These are phyloP conservation scores for Eucalyptus cloeziana DNA, from an alignment of 345 rosid genomes.

Conservation along the genomic window DNA sequence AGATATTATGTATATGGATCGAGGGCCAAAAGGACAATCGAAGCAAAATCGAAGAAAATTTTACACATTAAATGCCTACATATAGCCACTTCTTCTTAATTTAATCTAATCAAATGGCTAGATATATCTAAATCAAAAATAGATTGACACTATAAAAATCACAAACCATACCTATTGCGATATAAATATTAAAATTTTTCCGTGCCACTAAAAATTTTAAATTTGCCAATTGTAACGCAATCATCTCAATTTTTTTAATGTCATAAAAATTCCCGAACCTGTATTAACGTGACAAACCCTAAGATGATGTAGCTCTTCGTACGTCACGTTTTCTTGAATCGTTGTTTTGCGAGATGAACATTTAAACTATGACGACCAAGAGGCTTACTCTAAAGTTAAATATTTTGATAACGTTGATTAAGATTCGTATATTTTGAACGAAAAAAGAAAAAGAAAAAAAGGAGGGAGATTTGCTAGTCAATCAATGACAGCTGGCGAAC, in stretches of 20 bases:
- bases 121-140: not conserved
- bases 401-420: not conserved
- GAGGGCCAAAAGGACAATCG: not conserved
- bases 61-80: not conserved
- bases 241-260: no score
- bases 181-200: no score
- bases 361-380: not conserved
- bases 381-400: not conserved
- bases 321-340: not conserved
- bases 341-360: not conserved
- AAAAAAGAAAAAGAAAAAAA: not conserved
- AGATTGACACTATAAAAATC: no score
- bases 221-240: rapidly evolving
- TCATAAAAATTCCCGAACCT: no score
- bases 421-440: not conserved
- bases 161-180: no score
- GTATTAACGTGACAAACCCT: not conserved
- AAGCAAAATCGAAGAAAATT: not conserved
- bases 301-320: not conserved
- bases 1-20: not conserved
- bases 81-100: not conserved
- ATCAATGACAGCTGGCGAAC: not conserved
- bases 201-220: rapidly evolving
- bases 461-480: not conserved
- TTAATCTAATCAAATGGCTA: not conserved